Evolutionary conservation across 2,329 filamentous ascomycete species (phyloP).

Genomic region (Phyllosticta citribraziliensis): DNA sequence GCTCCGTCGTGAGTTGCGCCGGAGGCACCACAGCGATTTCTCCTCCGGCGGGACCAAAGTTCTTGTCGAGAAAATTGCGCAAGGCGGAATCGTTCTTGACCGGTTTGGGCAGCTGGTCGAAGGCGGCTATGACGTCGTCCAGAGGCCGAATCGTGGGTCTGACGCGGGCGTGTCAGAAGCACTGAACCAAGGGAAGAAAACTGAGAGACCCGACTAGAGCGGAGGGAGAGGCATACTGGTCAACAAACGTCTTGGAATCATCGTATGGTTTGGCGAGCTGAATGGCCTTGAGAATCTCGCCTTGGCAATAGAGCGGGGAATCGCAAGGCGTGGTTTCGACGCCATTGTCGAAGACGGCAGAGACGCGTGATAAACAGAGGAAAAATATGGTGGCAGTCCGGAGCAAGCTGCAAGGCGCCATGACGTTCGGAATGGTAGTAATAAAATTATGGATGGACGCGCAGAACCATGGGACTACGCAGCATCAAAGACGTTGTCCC

Average conservation of each 20-base stretch:
- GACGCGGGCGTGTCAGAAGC: slow-evolving; percentile 3
- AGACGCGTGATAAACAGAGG: not conserved
- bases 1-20: slow-evolving; percentile 44
- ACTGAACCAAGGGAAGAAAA: not conserved
- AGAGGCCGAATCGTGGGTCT: slow-evolving; percentile 53
- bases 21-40: slow-evolving; percentile 48
- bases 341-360: slow-evolving; percentile 50
- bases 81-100: slow-evolving; percentile 54
- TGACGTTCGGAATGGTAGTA: not conserved
- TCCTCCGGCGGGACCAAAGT: slow-evolving; percentile 55
- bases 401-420: not conserved
- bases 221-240: slow-evolving; percentile 24
- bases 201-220: not conserved
- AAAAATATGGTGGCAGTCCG: not conserved
- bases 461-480: not conserved
- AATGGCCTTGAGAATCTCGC: slow-evolving; percentile 52
- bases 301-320: slow-evolving; percentile 58
- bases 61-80: slow-evolving; percentile 49
- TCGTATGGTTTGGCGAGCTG: slow-evolving; percentile 54
- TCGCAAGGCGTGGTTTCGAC: slow-evolving; percentile 55
- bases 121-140: slow-evolving; percentile 52
- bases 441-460: not conserved
- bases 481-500: not conserved
- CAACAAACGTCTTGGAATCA: slow-evolving; percentile 63
- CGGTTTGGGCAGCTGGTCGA: slow-evolving; percentile 49